Base-by-base conservation (phyloP, 139 green algal genomes). In the Tetraselmis striata region DNA sequence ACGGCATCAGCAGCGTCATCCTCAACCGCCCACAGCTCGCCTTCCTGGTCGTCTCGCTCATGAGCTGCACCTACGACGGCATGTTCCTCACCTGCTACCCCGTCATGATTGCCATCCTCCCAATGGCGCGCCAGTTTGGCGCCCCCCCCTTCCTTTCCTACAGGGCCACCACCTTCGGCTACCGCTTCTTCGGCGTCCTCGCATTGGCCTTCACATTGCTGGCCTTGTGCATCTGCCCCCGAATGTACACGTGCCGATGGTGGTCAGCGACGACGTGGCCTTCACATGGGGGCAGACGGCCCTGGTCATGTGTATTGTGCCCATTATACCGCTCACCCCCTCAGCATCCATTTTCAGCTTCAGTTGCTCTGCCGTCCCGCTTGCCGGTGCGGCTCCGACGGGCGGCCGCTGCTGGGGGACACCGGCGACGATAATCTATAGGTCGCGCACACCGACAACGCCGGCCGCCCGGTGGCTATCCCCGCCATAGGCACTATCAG, bases 11-110 rank as follows among this genome's bases (percentile, higher is more conserved):
- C 74, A 18, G 74, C 26, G 11, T 31, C 74, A 77, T 77, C 74
- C 74, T 77, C 74, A 77, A 77, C 74, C 74, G 74, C 22, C 74
- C 74, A 2, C 74, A 77, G 25, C 26, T 77, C 26, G n/a, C 74
- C 2, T 28, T 77, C 2, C 25, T 29, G 2, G 26, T 77, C 74
- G 26, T 77, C 26, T 77, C 74, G 25, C 25, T 77, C 2, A 29
- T 77, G 74, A 25, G 11, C 45, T 67, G 45, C 45, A 67, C 45
- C 45, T 77, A 77, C 74, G 74, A 18, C 25, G 26, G 2, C 74
- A 28, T 77, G 25, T 77, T 77, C n/a, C 74, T 77, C 26, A 2
- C 26, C 11, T 29, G 26, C 26, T 77, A 77, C 74, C 25, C 23
- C 74, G 22, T 77, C 26, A 2, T 77, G 23, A 28, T 77, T 18